Conservation (phyloP, 2,329 filamentous ascomycete species). For the Fusarium sororula region DNA sequence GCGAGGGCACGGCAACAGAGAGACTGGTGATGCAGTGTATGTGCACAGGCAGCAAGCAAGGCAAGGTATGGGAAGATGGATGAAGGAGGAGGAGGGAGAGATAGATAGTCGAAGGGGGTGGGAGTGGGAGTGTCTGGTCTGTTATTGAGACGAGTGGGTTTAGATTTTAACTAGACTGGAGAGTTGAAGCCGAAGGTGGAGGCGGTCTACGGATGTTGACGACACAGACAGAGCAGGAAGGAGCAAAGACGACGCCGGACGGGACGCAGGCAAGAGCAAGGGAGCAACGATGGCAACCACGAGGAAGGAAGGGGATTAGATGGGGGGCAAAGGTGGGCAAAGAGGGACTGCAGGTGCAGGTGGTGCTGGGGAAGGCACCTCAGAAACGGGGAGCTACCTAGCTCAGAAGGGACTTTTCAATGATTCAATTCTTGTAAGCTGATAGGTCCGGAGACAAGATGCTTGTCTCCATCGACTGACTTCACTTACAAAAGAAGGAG, state of each 20-base stretch:
- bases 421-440: slow-evolving; percentile 40
- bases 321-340: slow-evolving; percentile 36
- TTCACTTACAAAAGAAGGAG: slow-evolving; percentile 25
- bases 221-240: slow-evolving; percentile 26
- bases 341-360: slow-evolving; percentile 19
- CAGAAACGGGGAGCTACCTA: slow-evolving; percentile 34
- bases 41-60: not conserved
- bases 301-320: slow-evolving; percentile 33
- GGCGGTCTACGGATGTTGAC: slow-evolving; percentile 44
- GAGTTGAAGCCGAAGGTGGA: slow-evolving; percentile 34
- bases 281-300: slow-evolving; percentile 33
- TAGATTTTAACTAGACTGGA: slow-evolving; percentile 14
- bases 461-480: slow-evolving; percentile 23
- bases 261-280: slow-evolving; percentile 24
- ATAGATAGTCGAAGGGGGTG: slow-evolving; percentile 26
- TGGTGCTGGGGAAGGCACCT: slow-evolving; percentile 30
- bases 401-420: slow-evolving; percentile 32
- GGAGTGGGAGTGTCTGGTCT: slow-evolving; percentile 31
- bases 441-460: slow-evolving; percentile 25
- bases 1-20: slow-evolving; percentile 11
- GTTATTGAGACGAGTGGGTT: slow-evolving; percentile 35
- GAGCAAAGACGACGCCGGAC: not conserved
- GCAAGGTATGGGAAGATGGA: not conserved
- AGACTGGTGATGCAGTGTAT: slow-evolving; percentile 9
- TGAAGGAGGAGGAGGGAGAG: slow-evolving; percentile 16